Base-by-base conservation (phyloP, 2,329 filamentous ascomycete genomes). In the Fusarium palustre region DNA sequence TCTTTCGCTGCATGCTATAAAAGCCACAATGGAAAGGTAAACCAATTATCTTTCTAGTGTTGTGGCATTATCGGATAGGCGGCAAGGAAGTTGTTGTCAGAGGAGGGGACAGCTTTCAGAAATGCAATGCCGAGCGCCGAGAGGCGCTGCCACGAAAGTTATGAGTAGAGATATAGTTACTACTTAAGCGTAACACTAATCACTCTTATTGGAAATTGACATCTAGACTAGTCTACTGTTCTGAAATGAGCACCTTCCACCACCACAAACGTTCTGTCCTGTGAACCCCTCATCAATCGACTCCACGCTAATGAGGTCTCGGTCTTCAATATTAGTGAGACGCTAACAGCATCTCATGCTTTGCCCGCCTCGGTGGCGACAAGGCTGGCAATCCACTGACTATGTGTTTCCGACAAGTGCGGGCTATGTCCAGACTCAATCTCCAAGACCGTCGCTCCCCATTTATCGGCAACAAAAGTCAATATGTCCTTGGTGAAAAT, bases 371-470 rank as follows among this genome's bases (percentile, higher is more conserved):
- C 24, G 3, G 30, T 12, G 1, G 8, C 16, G 10, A 71, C 30
- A 15, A 70, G 28, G 5, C 58, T 49, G 16, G 58, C 22, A 5
- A 71, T 45, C 55, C 59, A 43, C n/a, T 47, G 42, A 10, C 54
- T 33, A 3, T 68, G 59, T 3, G 43, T 36, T 1, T 70, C 63
- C 0, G 58, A 41, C 11, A 71, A 24, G 18, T 66, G 70, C 4
- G 69, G 66, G 7, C 69, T 72, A n/a, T 72, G 69, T 0, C 69
- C 69, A 7, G 66, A 64, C 15, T 67, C 58, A 0, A 71, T 48
- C 20, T 71, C 69, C 7, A 70, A 3, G 4, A 48, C 16, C 5
- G 16, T 52, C 2, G 59, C 56, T 3, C 59, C 55, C 63, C 69
- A 67, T 16, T 48, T 59, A 2, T 62, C 55, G 3, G 69, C 69